These are phyloP conservation scores for Violaceomyces palustris DNA, from an alignment of 1,284 basidiomycete genomes.

Conservation along the genomic window DNA sequence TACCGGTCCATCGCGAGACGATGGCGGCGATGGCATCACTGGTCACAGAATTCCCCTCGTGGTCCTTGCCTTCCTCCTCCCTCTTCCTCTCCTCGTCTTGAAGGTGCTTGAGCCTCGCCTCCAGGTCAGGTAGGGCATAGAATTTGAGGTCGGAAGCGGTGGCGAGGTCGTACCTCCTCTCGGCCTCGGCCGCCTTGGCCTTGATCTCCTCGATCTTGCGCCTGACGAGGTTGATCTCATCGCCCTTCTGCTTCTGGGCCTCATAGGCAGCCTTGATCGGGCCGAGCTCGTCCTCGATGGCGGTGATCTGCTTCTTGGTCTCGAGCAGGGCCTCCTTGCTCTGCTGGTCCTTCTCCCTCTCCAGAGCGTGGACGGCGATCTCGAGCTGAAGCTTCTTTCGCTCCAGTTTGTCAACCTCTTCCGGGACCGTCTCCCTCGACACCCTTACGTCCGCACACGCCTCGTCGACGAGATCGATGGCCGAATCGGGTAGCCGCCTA, in stretches of 20 bases:
- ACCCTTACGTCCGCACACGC: slow-evolving; percentile 57
- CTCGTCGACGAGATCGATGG: slow-evolving; percentile 53
- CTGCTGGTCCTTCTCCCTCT: slow-evolving; percentile 72
- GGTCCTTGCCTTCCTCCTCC: slow-evolving; percentile 48
- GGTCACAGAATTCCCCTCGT: slow-evolving; percentile 41
- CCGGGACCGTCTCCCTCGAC: slow-evolving; percentile 83
- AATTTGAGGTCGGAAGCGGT: slow-evolving; percentile 75
- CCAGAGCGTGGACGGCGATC: slow-evolving; percentile 90
- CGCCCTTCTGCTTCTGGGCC: slow-evolving; percentile 77
- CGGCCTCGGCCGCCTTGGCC: slow-evolving; percentile 89
- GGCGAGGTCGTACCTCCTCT: slow-evolving; percentile 64
- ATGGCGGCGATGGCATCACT: slow-evolving; percentile 58
- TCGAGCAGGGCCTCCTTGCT: slow-evolving; percentile 79
- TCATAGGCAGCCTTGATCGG: slow-evolving; percentile 86
- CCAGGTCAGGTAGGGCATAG: slow-evolving; percentile 85
- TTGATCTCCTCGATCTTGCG: slow-evolving; percentile 85
- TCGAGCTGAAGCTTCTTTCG: slow-evolving; percentile 86
- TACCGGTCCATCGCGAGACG: slow-evolving; percentile 58
- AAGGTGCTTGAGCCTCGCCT: slow-evolving; percentile 62
- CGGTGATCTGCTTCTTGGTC: slow-evolving; percentile 74
- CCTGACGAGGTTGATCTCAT: slow-evolving; percentile 75
- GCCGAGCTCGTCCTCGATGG: slow-evolving; percentile 81
- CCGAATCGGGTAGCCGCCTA: slow-evolving; percentile 52
- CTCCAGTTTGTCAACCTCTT: slow-evolving; percentile 90
- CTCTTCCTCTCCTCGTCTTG: slow-evolving; percentile 57